phyloP scores from a whole-genome alignment of 176 grass and related monocot species.

The Tuctoria greenei region DNA sequence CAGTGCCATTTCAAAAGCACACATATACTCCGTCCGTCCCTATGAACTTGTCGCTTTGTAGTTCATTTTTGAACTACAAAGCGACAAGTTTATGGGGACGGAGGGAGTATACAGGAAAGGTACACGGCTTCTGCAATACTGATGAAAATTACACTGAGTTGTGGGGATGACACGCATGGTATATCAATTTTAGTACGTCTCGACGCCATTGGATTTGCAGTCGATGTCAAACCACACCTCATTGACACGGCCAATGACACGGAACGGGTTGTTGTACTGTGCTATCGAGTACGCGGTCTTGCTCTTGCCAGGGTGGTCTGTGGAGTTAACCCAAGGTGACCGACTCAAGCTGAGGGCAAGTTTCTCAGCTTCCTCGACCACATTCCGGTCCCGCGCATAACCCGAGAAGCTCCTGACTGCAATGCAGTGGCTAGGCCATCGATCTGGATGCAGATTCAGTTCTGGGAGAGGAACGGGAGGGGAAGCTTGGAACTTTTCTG shows the following conservation, averaged over 20 bases:
- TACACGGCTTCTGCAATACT: neutral
- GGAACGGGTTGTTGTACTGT: constrained; percentile 71
- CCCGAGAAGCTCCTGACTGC: constrained; percentile 68
- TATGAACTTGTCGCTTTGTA: too few species aligned
- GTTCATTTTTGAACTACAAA: too few species aligned
- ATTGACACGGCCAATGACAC: constrained; percentile 63
- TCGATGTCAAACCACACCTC: constrained; percentile 80
- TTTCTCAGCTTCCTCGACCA: constrained; percentile 78
- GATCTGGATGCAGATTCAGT: constrained; percentile 63
- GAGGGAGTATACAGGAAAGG: too few species aligned
- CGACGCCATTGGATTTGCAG: constrained; percentile 53
- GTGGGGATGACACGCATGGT: neutral
- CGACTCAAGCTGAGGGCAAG: constrained; percentile 62
- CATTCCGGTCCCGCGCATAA: constrained; percentile 61
- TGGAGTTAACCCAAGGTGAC: constrained; percentile 63
- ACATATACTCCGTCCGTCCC: too few species aligned
- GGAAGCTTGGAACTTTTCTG: constrained; percentile 65
- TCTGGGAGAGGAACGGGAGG: constrained; percentile 79
- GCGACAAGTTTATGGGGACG: too few species aligned
- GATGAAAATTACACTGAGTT: neutral
- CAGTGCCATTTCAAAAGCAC: neutral
- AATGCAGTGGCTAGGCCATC: constrained; percentile 71
- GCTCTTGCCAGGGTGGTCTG: constrained; percentile 43
- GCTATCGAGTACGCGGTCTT: constrained; percentile 72
- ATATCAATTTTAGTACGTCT: constrained; percentile 48